phyloP scores from a whole-genome alignment of 495 filamentous ascomycete species.

The Penicillium canescens region DNA sequence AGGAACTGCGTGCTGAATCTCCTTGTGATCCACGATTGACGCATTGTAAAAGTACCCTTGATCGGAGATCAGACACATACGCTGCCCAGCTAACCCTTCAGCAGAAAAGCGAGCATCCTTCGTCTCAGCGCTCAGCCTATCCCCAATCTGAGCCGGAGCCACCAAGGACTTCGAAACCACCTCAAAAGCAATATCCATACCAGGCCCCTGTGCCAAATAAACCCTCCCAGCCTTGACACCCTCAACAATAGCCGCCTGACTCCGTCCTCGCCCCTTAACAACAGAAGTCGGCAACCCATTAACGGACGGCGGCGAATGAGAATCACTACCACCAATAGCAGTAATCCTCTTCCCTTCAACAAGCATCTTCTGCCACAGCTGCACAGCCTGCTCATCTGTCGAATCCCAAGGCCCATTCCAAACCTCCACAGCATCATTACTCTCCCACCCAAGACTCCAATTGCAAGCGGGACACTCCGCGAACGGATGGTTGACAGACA shows the following conservation, averaged over 20 bases:
- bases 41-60: constrained; percentile 1
- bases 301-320: not conserved
- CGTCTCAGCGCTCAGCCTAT: no score
- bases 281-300: constrained; percentile 4
- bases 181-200: not conserved
- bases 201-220: constrained; percentile 3
- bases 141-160: no score
- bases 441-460: constrained; percentile 4
- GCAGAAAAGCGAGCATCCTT: not conserved
- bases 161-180: no score
- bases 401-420: not conserved
- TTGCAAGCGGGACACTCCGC: constrained; percentile 3
- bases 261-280: not conserved
- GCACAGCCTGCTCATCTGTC: constrained; percentile 1
- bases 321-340: constrained; percentile 5
- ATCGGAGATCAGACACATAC: not conserved
- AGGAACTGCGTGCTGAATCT: no score
- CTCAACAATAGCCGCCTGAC: constrained; percentile 2
- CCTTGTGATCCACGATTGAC: not conserved
- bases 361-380: constrained; percentile 2
- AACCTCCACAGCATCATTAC: constrained; percentile 4
- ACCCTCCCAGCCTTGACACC: not conserved
- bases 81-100: not conserved
- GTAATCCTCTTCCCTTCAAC: not conserved
- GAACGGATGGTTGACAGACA: constrained; percentile 5